These are phyloP conservation scores for Aspergillus avenaceus DNA, from an alignment of 495 filamentous ascomycete genomes.

Conservation along the genomic window DNA sequence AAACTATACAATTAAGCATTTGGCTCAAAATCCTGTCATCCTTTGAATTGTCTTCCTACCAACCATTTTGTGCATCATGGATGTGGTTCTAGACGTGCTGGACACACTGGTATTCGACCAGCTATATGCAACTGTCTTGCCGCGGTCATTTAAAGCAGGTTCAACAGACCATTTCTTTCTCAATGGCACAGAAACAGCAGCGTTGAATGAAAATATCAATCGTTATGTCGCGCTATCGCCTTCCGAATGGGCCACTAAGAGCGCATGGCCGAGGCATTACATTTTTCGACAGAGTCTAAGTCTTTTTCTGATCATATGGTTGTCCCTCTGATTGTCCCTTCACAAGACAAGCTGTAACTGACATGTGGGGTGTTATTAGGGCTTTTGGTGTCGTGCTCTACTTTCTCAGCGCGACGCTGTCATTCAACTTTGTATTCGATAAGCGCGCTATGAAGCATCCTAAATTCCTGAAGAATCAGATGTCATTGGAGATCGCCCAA, in stretches of 20 bases:
- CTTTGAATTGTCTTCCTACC: not conserved
- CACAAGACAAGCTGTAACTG: not conserved
- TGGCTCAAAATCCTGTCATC: not conserved
- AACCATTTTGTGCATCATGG: conserved; percentile 50
- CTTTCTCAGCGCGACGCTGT: conserved; percentile 69
- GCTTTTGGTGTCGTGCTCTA: conserved; percentile 65
- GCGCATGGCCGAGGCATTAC: conserved; percentile 65
- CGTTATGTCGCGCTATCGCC: conserved; percentile 53
- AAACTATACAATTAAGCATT: not conserved
- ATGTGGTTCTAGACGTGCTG: conserved; percentile 72
- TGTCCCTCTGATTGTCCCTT: conserved; percentile 11
- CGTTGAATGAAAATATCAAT: conserved; percentile 13
- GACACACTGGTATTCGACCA: conserved; percentile 75
- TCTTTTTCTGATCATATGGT: conserved; percentile 75
- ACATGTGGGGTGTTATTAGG: conserved; percentile 4
- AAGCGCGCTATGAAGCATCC: conserved; percentile 80
- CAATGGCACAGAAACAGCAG: conserved; percentile 49
- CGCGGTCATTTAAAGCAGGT: conserved; percentile 19
- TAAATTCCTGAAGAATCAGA: conserved; percentile 87
- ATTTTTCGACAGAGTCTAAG: conserved; percentile 62
- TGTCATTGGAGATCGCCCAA: conserved; percentile 76
- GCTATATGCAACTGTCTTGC: conserved; percentile 62
- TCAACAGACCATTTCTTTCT: not conserved
- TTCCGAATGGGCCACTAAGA: conserved; percentile 65
- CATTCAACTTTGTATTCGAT: conserved; percentile 87